Evolutionary conservation across 2,329 filamentous ascomycete species (phyloP), one percentile per base, ranked within the genome.

Genomic region (Alternaria burnsii): DNA sequence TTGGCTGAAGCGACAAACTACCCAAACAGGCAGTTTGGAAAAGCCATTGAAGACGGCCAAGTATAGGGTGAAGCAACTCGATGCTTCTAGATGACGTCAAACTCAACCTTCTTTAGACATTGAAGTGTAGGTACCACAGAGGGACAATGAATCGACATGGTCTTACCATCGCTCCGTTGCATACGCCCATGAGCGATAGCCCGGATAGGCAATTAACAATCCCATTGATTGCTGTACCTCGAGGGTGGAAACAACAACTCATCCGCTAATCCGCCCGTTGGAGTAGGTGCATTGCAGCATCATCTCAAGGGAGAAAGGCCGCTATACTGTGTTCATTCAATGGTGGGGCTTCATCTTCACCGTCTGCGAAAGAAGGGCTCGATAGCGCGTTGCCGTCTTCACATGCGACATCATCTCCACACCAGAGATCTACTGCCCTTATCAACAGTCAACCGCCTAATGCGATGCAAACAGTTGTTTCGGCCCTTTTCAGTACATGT

Each of bases 381-480:
- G 16, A 43, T 32, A 34, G 50, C 43, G 34, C 32, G 12, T 41
- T 36, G 18, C 32, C 48, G 11, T 58, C 48, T 46, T 53, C 55
- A 58, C 55, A 58, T 58, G 55, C 55, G 16, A 58, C 51, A n/a
- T 1, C 43, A 36, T 30, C 2, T 30, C 30, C 20, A 32, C 24
- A 34, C 14, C 32, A 16, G 18, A 26, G 22, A 46, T 24, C 8
- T 22, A n/a, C 24, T 28, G 11, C 26, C 11, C 11, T 7, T 22
- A 12, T 20, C 32, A 18, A 32, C 12, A 41, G 16, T 1, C 14
- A 20, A 18, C 26, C 20, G n/a, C 18, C 24, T 43, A 28, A 30
- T 16, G 22, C 22, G 12, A 30, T 22, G 1, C 14, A 7, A 28
- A 48, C 16, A 26, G 12, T n/a, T 18, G 26, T 28, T 20, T 52